Evolutionary conservation across 805 yeast genomes (phyloP).

Genomic region (Monosporozyma aerobia): DNA sequence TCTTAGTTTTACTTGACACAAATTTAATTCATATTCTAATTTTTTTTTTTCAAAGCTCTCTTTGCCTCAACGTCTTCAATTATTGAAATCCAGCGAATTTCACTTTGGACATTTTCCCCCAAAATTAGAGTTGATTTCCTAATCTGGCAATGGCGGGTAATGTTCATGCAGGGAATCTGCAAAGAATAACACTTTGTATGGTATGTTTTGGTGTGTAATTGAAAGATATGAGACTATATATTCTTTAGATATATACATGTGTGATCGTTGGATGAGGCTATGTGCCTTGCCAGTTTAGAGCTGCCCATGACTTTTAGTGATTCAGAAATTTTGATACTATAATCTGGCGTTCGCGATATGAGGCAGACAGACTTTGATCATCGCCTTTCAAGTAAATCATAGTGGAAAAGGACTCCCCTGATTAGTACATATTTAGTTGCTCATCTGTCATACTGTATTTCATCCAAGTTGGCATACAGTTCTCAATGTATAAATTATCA

Average conservation of each 20-base stretch:
- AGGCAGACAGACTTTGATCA: background rate
- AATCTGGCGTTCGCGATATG: background rate
- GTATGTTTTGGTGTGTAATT: too few relatives aligned
- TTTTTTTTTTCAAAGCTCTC: background rate
- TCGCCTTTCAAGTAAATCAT: background rate
- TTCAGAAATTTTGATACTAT: too few relatives aligned
- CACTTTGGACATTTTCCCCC: background rate
- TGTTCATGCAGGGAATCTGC: background rate
- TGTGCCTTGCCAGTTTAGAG: too few relatives aligned
- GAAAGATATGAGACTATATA: too few relatives aligned
- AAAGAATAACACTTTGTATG: too few relatives aligned
- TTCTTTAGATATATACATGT: too few relatives aligned
- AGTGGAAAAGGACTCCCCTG: background rate
- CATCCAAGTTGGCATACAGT: constrained; percentile 70
- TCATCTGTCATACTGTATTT: constrained; percentile 32
- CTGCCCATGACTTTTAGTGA: too few relatives aligned
- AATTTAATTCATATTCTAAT: background rate
- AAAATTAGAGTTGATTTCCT: background rate
- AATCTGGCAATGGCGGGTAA: background rate
- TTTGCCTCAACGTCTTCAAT: background rate
- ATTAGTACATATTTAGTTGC: constrained; percentile 18
- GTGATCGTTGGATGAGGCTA: too few relatives aligned
- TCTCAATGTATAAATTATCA: constrained; percentile 49
- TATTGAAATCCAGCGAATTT: background rate
- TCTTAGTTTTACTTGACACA: background rate